Conservation (phyloP, 176 grass and related monocot species). For the Rhynchospora pubera region DNA sequence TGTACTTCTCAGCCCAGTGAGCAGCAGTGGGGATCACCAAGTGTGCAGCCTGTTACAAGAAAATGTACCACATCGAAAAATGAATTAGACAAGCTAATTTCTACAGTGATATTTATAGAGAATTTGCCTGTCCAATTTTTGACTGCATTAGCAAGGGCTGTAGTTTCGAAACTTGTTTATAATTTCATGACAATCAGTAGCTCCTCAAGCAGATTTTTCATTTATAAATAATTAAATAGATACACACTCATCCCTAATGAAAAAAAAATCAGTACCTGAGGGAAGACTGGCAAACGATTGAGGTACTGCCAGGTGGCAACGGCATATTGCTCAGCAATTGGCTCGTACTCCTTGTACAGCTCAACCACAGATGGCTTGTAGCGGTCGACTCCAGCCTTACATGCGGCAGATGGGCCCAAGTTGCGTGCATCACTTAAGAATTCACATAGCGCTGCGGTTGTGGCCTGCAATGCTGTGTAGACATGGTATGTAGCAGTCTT, state of each 20-base stretch:
- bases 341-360: constrained; percentile 58
- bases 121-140: too few relatives aligned
- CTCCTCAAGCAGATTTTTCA: not conserved
- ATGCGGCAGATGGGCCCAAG: constrained; percentile 30
- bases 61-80: not conserved
- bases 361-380: constrained; percentile 40
- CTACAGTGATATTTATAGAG: not conserved
- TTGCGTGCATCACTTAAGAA: constrained; percentile 33
- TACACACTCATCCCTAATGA: not conserved
- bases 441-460: constrained; percentile 41
- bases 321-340: constrained; percentile 56
- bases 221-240: not conserved
- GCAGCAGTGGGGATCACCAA: constrained; percentile 56
- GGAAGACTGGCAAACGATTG: constrained; percentile 68
- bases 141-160: not conserved
- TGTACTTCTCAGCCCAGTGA: constrained; percentile 72
- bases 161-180: not conserved
- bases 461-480: constrained; percentile 19
- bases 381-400: constrained; percentile 20
- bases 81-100: not conserved
- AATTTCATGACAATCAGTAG: not conserved
- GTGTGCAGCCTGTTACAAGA: constrained; percentile 27
- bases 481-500: constrained; percentile 33
- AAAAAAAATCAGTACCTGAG: constrained; percentile 21
- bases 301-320: constrained; percentile 64